These are phyloP conservation scores for Petunia hybrid DNA, from an alignment of 305 asterid species.

Conservation along the genomic window DNA sequence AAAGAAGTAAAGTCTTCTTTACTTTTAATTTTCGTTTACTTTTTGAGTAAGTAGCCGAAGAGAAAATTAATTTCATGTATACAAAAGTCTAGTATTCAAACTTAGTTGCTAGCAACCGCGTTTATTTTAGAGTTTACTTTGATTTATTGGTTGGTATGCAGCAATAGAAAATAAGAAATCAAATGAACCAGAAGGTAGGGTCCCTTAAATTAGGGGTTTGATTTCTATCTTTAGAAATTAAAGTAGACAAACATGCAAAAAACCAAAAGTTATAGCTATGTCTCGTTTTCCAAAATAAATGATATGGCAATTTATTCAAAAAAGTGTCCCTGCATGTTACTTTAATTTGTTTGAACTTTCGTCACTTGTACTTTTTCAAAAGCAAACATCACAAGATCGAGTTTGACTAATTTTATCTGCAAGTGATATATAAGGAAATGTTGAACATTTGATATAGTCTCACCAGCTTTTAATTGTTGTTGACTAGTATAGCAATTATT, in stretches of 20 bases:
- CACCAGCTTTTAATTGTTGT: neutral
- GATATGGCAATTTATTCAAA: constrained; percentile 7
- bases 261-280: neutral
- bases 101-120: constrained; percentile 8
- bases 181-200: neutral
- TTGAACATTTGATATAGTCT: neutral
- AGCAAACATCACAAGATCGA: neutral
- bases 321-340: neutral
- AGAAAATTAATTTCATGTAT: constrained; percentile 19
- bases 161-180: too few species aligned
- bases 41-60: constrained; percentile 19
- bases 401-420: neutral
- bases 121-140: neutral
- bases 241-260: neutral
- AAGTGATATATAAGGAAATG: neutral
- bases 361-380: neutral
- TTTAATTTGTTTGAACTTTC: neutral
- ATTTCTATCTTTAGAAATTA: neutral
- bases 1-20: neutral
- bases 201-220: constrained; percentile 4
- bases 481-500: constrained; percentile 2
- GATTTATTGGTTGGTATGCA: too few species aligned
- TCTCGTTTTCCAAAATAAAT: constrained; percentile 20
- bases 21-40: constrained; percentile 6
- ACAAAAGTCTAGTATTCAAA: constrained; percentile 8